Base-by-base conservation (phyloP, 1,139 yeast species). In the Yamadazyma triangularis region DNA sequence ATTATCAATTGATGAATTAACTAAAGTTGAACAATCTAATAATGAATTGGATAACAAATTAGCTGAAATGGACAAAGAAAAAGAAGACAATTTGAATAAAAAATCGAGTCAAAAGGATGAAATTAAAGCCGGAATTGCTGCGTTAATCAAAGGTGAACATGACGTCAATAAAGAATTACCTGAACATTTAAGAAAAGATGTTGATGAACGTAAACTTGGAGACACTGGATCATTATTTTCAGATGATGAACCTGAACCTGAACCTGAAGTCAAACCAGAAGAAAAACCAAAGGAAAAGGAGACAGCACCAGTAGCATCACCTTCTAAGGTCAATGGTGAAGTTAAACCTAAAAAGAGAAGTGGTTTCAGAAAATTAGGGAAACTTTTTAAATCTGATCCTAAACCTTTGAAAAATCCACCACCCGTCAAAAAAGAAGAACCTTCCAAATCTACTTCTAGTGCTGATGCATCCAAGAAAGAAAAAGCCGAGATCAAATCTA, bases 161-260 rank as follows among this genome's bases (percentile, higher is more conserved):
- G 58, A 51, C 34, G 68, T 74, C 42, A 73, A 73, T 43, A 50
- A 45, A 14, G 73, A 65, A 40, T 64, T 73, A 40, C 81, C 81
- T 10, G 76, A 69, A 30, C 80, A 75, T 51, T 59, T 74, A 46
- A 61, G 58, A 38, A 49, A 51, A 28, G 70, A 67, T 4, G 51
- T 74, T 15, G 51, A 64, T 36, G 76, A 69, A 40, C 50, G 50
- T 33, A 60, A 58, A 40, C 49, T 66, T 26, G 54, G 55, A 29
- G 75, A 69, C 41, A 61, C 70, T 18, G 57, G 65, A 2, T 63
- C 70, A 1, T 48, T 68, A 15, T 67, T 68, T 36, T 49, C 68
- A 3, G 59, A 51, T 15, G 52, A 58, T 32, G 53, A 47, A 22
- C 45, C 45, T 23, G 38, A 34, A 18, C 40, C 42, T 29, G 45